Evolutionary conservation across 1,284 basidiomycete genomes (phyloP).

Genomic region (Cronartium ribicola): DNA sequence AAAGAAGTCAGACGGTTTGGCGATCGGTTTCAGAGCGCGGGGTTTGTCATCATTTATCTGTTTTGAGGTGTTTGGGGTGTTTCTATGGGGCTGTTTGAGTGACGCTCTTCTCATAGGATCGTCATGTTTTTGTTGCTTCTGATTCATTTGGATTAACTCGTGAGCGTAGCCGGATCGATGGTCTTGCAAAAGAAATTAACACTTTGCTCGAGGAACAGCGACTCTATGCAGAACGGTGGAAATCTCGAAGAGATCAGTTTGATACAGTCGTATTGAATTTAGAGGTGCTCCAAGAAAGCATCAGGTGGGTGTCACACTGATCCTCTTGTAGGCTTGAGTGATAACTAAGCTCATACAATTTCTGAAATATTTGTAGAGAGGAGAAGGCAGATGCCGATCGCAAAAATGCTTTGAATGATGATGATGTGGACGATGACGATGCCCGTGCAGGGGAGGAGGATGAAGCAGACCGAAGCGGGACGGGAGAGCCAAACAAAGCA

Average conservation of each 20-base stretch:
- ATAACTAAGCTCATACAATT: background rate
- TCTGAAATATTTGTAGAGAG: conserved; percentile 10
- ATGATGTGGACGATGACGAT: conserved; percentile 31
- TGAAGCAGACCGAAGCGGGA: background rate
- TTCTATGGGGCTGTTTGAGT: background rate
- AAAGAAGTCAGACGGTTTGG: conserved; percentile 35
- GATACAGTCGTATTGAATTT: conserved; percentile 36
- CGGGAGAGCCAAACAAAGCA: background rate
- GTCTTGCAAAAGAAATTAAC: conserved; percentile 25
- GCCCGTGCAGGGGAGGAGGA: conserved; percentile 3
- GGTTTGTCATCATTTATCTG: conserved; percentile 15
- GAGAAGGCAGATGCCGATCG: conserved; percentile 41
- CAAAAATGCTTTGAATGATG: conserved; percentile 39
- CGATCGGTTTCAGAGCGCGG: conserved; percentile 40
- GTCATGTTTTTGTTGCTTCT: background rate
- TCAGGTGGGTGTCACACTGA: background rate
- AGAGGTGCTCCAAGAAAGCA: conserved; percentile 36
- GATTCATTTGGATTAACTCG: background rate
- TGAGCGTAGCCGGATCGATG: conserved; percentile 22
- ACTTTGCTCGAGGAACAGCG: conserved; percentile 34
- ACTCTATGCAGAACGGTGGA: conserved; percentile 34
- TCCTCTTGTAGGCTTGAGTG: background rate
- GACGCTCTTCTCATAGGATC: conserved; percentile 3
- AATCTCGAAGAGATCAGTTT: conserved; percentile 29
- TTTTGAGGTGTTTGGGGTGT: background rate